phyloP scores from a whole-genome alignment of 1,139 yeast species.

The Geotrichum carabidarum region DNA sequence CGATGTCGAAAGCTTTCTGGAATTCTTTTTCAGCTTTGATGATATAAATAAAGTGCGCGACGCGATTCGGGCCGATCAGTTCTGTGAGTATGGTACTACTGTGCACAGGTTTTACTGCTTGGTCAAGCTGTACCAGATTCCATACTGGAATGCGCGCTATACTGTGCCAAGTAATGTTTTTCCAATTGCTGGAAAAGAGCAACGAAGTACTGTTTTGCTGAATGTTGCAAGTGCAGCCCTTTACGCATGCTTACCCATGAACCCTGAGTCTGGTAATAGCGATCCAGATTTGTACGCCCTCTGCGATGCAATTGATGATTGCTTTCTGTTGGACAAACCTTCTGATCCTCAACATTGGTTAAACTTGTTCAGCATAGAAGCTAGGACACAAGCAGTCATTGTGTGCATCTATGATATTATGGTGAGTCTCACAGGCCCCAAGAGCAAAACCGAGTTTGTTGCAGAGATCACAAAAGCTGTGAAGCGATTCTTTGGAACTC shows the following conservation, averaged over 20 bases:
- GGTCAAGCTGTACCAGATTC: conserved; percentile 3
- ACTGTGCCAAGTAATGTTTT: not conserved
- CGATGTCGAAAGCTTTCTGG: conserved; percentile 6
- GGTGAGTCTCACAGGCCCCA: too few relatives aligned
- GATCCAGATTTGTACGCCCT: not conserved
- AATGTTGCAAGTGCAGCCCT: conserved; percentile 11
- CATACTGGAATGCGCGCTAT: not conserved
- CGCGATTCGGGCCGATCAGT: not conserved
- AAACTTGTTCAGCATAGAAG: not conserved
- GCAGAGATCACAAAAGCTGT: too few relatives aligned
- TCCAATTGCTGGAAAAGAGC: conserved; percentile 1
- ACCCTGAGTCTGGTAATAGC: not conserved
- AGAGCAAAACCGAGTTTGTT: too few relatives aligned
- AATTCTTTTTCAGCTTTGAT: not conserved
- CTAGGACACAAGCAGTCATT: not conserved
- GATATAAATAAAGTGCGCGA: not conserved
- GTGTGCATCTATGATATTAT: too few relatives aligned
- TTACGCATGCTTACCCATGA: not conserved
- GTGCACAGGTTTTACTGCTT: conserved; percentile 5
- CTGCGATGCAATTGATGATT: not conserved
- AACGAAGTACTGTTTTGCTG: not conserved
- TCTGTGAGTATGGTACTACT: not conserved
- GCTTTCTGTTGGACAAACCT: not conserved
- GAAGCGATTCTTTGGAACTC: not conserved
- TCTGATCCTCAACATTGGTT: not conserved